Percentiles rank a stretch among this genome's conserved stretches.
Evolutionary conservation across 2,329 filamentous ascomycete species (phyloP).

Genomic region (Aspergillus sp.): DNA sequence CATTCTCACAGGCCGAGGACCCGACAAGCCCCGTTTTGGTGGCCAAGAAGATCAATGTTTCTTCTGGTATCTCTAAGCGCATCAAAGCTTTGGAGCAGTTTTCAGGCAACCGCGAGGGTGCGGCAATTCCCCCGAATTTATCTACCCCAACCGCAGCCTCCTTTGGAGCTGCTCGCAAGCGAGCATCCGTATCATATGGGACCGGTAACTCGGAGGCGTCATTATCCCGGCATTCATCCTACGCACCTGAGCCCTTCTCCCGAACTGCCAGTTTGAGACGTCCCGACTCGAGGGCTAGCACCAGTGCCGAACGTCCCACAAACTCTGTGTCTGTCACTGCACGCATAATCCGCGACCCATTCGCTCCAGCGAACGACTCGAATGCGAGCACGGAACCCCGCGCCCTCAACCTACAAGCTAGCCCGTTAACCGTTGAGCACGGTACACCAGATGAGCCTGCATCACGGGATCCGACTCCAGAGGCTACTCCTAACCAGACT

Average conservation of each 20-base stretch:
- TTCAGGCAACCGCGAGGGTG: constrained; percentile 48
- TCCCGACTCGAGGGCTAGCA: constrained; percentile 27
- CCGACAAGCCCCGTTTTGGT: constrained; percentile 48
- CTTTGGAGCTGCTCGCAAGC: constrained; percentile 53
- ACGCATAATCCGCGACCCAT: constrained; percentile 68
- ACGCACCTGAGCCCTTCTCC: constrained; percentile 28
- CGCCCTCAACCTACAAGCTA: constrained; percentile 51
- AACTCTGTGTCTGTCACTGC: constrained; percentile 89
- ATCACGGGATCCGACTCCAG: constrained; percentile 18
- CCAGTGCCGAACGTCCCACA: constrained; percentile 25
- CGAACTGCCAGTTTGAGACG: constrained; percentile 33
- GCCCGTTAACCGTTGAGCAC: constrained; percentile 65
- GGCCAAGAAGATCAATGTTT: constrained; percentile 76
- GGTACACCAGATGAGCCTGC: constrained; percentile 47
- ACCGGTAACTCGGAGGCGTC: constrained; percentile 23
- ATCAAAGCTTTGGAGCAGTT: constrained; percentile 91
- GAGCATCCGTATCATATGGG: constrained; percentile 37
- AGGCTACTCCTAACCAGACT: constrained; percentile 20
- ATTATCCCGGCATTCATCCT: constrained; percentile 27
- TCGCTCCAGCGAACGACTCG: constrained; percentile 41
- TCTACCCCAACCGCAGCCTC: constrained; percentile 58
- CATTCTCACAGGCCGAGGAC: constrained; percentile 30
- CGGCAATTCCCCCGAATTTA: constrained; percentile 29
- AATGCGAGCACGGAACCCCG: constrained; percentile 30
- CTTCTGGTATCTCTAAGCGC: constrained; percentile 86